Evolutionary conservation across 805 yeast species (phyloP), one percentile per base, ranked within the genome.

Genomic region (Zygotorulaspora danielsina): DNA sequence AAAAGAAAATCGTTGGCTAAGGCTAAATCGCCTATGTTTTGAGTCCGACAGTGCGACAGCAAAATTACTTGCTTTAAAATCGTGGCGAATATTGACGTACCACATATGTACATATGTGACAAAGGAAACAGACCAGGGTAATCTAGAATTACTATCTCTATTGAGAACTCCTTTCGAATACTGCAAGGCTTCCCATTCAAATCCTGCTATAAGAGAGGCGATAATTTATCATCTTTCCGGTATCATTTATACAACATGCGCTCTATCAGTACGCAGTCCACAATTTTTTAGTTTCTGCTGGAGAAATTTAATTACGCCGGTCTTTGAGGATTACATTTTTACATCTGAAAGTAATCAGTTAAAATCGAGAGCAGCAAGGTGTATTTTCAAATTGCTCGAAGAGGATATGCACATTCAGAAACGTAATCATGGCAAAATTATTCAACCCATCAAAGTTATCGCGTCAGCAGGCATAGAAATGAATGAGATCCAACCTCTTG

Each of bases 11-110:
- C 39, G 35, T 5, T 59, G 64, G 64, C 29, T 57, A 5, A 32
- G 26, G 9, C 21, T 57, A 8, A 53, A 55, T 38, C 40, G 34
- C 2, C 19, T 42, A 10, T 52, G 54, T 16, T 50, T 54, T 25
- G 33, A 41, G 6, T 30, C 32, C 2, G 29, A 44, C 2, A 44
- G 46, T 10, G 24, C 45, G 2, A 19, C 34, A 11, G 44, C 47
- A 1, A 38, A 36, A 34, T 32, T 49, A 3, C 25, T 53, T n/a
- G 46, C 63, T 4, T 34, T 57, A 11, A 56, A 57, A 35, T 51
- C 43, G 5, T 56, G 63, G 61, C 45, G 64, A 19, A 53, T 59
- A 19, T 19, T 59, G 3, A 46, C 48, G 2, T 58, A 53, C 38
- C 41, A 44, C 32, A 30, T 55, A 10, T 49, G 51, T 20, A 28